Evolutionary conservation across 129 eudicot species (phyloP).

Genomic region (Gnaphalium uliginosum): DNA sequence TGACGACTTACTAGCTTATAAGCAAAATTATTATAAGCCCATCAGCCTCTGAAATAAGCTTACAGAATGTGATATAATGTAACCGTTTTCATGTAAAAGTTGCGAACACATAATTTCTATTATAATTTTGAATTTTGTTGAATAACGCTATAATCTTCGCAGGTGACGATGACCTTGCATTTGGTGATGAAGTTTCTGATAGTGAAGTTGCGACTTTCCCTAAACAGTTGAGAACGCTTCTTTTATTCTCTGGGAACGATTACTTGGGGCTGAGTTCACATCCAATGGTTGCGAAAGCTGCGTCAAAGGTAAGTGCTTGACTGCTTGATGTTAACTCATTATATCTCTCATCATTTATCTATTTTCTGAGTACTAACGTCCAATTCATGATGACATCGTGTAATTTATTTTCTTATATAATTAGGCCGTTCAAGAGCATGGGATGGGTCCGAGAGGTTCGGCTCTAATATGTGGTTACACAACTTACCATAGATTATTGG

Average conservation of each 20-base stretch:
- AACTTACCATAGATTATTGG: constrained; percentile 73
- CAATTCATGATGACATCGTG: constrained; percentile 1
- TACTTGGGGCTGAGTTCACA: constrained; percentile 93
- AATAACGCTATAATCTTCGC: constrained; percentile 7
- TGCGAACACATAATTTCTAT: not conserved
- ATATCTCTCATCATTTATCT: constrained; percentile 5
- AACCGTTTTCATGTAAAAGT: no score
- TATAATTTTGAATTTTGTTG: not conserved
- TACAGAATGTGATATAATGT: no score
- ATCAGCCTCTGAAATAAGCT: no score
- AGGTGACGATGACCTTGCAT: constrained; percentile 63
- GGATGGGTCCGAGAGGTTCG: constrained; percentile 99
- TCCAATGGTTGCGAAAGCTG: constrained; percentile 76
- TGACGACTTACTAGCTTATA: no score
- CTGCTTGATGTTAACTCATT: constrained; percentile 11
- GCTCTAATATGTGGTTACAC: constrained; percentile 96
- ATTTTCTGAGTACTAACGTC: not conserved
- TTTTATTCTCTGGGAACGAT: constrained; percentile 95
- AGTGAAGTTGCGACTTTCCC: constrained; percentile 30
- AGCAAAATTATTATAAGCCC: no score
- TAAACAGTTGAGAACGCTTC: constrained; percentile 52
- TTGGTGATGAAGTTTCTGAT: constrained; percentile 24
- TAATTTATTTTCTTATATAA: not conserved
- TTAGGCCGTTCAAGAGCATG: constrained; percentile 84
- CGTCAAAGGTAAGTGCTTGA: constrained; percentile 54